Evolutionary conservation across 352 stramenopile species (phyloP), one percentile per base, ranked within the genome.

Genomic region (Pythium phragmitis): DNA sequence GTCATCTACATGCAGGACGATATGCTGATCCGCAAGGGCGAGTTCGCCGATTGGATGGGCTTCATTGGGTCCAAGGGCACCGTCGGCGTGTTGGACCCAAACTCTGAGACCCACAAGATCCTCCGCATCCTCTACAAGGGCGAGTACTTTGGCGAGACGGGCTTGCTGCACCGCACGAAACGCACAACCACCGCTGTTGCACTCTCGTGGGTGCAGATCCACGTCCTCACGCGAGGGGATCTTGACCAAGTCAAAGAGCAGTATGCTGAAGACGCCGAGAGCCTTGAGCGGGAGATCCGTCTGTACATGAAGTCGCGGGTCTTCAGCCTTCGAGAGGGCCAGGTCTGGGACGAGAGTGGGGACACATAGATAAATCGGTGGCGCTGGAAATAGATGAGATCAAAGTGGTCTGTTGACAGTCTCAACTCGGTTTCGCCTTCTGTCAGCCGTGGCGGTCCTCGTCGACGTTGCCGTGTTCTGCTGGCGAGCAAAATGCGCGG

Each of bases 1-100:
- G 73, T 89, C 33, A 89, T 89, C 51, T 92, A 92, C 65, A 89
- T 91, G 79, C 82, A 91, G 58, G 84, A 89, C 59, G 84, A 92
- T 54, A 72, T 92, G 17, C 60, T 91, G 12, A 90, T 91, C 30
- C 77, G 84, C 43, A 91, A 92, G 60, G 82, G 82, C 21, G 84
- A 92, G 65, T 80, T 80, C 33, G 80, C 82, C 12, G 82, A 92
- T 63, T 92, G 84, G 84, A 92, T 92, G 84, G 84, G 82, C 8
- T 91, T 92, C 52, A 90, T 91, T 49, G 81, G 81, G 13, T 88
- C 78, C 11, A 90, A 87, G 60, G 84, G 82, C 2, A 5, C 73
- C 1, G 80, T 90, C 4, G 81, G 79, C 9, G 69, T 92, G 12
- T 63, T 92, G 5, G 79, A 89, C 54, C 82, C 82, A 12, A 75